Conservation (phyloP, 192 early-diverging fungal species). For the Coemansia sp. region DNA sequence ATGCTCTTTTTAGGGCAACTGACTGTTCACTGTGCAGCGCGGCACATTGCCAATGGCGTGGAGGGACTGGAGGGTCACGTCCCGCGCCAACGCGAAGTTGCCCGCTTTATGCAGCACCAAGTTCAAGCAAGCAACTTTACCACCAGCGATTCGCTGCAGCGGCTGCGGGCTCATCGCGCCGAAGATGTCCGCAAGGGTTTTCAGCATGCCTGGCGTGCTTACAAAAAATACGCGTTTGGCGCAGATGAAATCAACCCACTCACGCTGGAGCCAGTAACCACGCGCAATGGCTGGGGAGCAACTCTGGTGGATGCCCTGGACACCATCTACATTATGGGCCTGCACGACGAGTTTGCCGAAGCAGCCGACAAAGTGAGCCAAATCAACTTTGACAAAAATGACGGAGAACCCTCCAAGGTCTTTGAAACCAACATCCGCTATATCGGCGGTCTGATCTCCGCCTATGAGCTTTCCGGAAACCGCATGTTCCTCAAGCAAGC, state of each 20-base stretch:
- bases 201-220: constrained; percentile 71
- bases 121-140: constrained; percentile 48
- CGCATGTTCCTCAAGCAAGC: constrained; percentile 69
- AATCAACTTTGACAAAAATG: constrained; percentile 68
- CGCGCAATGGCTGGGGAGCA: constrained; percentile 69
- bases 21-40: constrained; percentile 9
- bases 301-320: constrained; percentile 92
- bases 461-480: constrained; percentile 70
- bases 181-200: constrained; percentile 62
- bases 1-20: constrained; percentile 22
- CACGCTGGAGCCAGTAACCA: constrained; percentile 47
- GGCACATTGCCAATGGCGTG: constrained; percentile 37
- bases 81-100: constrained; percentile 29
- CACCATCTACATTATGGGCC: constrained; percentile 81
- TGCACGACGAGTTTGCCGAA: constrained; percentile 74
- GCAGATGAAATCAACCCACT: constrained; percentile 67
- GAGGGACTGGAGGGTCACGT: constrained; percentile 34
- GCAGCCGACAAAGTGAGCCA: constrained; percentile 67
- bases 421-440: constrained; percentile 90
- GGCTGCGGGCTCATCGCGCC: constrained; percentile 54
- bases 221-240: constrained; percentile 74
- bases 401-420: constrained; percentile 67
- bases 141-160: constrained; percentile 21
- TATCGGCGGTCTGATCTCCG: constrained; percentile 81
- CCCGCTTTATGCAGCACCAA: constrained; percentile 19